Evolutionary conservation across 164 flowering plant genomes (phyloP), one percentile per base, ranked within the genome.

Genomic region (Vitis amurensis): DNA sequence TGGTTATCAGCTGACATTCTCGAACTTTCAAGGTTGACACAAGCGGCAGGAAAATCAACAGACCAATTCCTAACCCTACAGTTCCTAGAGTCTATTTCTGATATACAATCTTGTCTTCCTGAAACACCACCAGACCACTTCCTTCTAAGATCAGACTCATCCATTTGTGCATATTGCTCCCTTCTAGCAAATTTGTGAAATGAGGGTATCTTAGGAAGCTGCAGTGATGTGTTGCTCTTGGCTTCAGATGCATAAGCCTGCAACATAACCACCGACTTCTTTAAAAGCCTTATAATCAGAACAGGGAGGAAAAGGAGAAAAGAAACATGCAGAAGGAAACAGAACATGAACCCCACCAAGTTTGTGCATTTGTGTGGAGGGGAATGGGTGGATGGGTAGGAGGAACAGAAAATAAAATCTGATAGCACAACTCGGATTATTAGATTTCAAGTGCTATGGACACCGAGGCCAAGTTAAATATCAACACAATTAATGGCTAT

Each of bases 61-160:
- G 98, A 86, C 99, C 99, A 96, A 73, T 96, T 83, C 81, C 93
- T 88, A 56, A 96, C 99, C 68, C 85, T 85, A 82, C 97, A 91
- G 74, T 95, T 93, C 77, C 99, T 85, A 19, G 99, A 93, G 79
- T 95, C 99, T 74, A 95, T 96, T 71, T 96, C 98, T 37, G 97
- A 88, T 68, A 90, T 67, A 79, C 92, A 89, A 73, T 93, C 99
- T 81, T 90, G 97, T 76, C 86, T 87, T 71, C 97, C 96, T 63
- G 77, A 68, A 66, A 77, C 84, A 76, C 87, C 89, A 68, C 93
- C 97, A 52, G 89, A 59, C 91, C 89, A 90, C 78, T 80, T 86
- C 81, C 73, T 89, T 68, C 81, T 81, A 61, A 73, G 63, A 71
- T 94, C 97, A 68, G 74, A 78, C 55, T 95, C 99, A 68, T 93